These are phyloP conservation scores for Tetrahymena borealis DNA, from an alignment of 73 alveolate genomes.

Conservation along the genomic window DNA sequence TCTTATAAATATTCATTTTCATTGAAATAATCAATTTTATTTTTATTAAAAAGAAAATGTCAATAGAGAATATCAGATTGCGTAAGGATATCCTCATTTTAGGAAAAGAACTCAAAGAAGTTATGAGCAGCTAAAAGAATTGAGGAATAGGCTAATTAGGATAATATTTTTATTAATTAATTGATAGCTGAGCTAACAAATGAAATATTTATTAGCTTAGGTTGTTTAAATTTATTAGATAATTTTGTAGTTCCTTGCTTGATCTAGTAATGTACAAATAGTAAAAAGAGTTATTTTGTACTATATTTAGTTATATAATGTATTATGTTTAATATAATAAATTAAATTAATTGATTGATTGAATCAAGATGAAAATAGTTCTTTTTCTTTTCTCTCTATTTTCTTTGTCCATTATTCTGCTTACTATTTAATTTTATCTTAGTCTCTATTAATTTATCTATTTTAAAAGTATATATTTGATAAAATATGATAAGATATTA, in stretches of 20 bases:
- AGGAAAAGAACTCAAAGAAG: background rate
- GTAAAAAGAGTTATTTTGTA: too few relatives aligned
- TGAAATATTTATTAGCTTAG: too few relatives aligned
- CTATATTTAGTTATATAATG: too few relatives aligned
- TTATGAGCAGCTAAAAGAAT: background rate
- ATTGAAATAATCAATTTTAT: background rate
- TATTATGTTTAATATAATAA: too few relatives aligned
- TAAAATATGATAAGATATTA: background rate
- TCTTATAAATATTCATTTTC: background rate
- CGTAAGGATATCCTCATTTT: background rate
- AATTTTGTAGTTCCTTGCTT: background rate
- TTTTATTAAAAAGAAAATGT: too few relatives aligned
- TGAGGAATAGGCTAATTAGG: background rate
- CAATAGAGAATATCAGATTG: background rate
- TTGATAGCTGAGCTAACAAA: background rate
- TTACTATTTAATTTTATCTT: background rate
- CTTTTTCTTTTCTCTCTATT: background rate
- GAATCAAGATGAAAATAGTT: background rate
- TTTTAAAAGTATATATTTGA: too few relatives aligned
- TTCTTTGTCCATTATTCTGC: background rate
- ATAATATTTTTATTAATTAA: too few relatives aligned
- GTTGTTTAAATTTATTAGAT: background rate
- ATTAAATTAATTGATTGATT: too few relatives aligned
- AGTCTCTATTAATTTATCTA: background rate
- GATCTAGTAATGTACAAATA: background rate